phyloP scores from a whole-genome alignment of 164 flowering plant genomes.

The Liriodendron chinense region DNA sequence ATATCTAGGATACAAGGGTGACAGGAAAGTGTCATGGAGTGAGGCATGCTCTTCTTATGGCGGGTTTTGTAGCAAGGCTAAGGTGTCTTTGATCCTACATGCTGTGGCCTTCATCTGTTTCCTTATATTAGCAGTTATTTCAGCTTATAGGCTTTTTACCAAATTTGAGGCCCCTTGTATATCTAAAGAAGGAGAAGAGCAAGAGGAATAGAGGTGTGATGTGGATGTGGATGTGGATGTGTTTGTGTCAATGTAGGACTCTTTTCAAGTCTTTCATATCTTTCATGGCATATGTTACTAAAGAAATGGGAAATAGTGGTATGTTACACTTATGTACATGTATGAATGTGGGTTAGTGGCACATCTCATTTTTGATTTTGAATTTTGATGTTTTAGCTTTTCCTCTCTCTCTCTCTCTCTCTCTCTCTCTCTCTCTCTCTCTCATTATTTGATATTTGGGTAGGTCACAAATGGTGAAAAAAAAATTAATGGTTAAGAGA shows the following conservation, averaged over 20 bases:
- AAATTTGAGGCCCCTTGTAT: slow-evolving; percentile 58
- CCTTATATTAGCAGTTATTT: slow-evolving; percentile 57
- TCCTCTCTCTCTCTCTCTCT: no score
- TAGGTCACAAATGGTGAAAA: no score
- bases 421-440: no score
- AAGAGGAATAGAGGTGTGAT: not conserved
- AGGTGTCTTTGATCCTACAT: slow-evolving; percentile 56
- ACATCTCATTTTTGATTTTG: no score
- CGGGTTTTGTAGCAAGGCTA: slow-evolving; percentile 59
- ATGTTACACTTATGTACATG: no score
- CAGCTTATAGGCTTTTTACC: slow-evolving; percentile 67
- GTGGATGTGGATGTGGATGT: not conserved
- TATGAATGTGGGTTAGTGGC: no score
- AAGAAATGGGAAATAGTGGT: no score
- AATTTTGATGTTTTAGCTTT: no score
- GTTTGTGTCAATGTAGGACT: not conserved
- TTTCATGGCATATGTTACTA: no score
- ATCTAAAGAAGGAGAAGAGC: slow-evolving; percentile 37
- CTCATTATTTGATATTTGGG: no score
- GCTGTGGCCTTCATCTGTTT: slow-evolving; percentile 53
- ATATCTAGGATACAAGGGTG: slow-evolving; percentile 69
- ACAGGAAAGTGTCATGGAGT: slow-evolving; percentile 75
- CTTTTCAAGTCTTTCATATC: no score
- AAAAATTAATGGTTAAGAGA: no score
- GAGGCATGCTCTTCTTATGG: slow-evolving; percentile 72